Evolutionary conservation across 148 eudicot species (phyloP).

Genomic region (Amaranthus palmeri): DNA sequence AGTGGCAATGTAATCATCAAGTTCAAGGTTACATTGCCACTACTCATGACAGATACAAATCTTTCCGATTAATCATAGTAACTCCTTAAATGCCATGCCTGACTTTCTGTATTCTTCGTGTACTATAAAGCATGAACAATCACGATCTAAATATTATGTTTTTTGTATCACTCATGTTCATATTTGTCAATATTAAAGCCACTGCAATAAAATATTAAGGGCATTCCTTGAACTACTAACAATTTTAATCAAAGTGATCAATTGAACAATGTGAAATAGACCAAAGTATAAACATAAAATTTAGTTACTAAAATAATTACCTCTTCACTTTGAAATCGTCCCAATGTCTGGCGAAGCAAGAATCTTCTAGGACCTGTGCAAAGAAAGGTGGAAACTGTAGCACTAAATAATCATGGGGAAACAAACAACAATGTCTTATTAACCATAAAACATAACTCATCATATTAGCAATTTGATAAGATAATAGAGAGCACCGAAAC

Average conservation of each 20-base stretch:
- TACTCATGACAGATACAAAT: too few relatives aligned
- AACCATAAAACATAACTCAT: not conserved
- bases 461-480: not conserved
- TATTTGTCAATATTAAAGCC: too few relatives aligned
- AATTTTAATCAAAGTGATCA: not conserved
- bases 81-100: too few relatives aligned
- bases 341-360: slow-evolving; percentile 75
- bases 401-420: not conserved
- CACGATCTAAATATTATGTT: too few relatives aligned
- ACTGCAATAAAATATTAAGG: too few relatives aligned
- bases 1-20: too few relatives aligned
- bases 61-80: too few relatives aligned
- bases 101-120: too few relatives aligned
- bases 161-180: too few relatives aligned
- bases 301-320: slow-evolving; percentile 24
- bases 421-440: not conserved
- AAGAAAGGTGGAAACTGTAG: slow-evolving; percentile 4
- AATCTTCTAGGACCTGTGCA: slow-evolving; percentile 84
- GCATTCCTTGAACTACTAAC: too few relatives aligned
- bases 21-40: too few relatives aligned
- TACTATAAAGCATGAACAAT: too few relatives aligned
- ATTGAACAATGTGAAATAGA: not conserved
- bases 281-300: not conserved
- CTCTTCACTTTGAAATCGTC: slow-evolving; percentile 91
- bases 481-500: not conserved